These are phyloP conservation scores for Prunus mume DNA, from an alignment of 306 rosid genomes.

Conservation along the genomic window DNA sequence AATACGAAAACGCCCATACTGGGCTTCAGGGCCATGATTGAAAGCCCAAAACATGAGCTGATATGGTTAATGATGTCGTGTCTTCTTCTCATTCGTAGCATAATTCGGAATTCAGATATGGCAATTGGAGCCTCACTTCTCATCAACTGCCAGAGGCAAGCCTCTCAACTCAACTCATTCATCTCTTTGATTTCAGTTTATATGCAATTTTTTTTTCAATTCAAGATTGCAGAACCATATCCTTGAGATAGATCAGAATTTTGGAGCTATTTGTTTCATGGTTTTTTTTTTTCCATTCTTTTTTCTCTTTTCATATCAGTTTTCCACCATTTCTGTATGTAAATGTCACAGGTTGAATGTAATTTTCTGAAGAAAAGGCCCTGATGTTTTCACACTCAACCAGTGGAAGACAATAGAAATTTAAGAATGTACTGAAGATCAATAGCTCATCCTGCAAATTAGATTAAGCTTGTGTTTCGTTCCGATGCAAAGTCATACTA, in stretches of 20 bases:
- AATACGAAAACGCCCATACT: neutral
- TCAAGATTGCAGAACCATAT: neutral
- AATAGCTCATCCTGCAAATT: no score
- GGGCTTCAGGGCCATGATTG: neutral
- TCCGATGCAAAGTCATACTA: constrained; percentile 32
- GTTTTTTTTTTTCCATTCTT: no score
- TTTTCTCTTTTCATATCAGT: neutral
- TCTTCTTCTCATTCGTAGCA: constrained; percentile 14
- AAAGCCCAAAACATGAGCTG: neutral
- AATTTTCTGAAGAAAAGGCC: neutral
- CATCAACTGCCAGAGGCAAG: constrained; percentile 7
- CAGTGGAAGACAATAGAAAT: no score
- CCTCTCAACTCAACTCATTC: neutral
- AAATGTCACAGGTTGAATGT: no score
- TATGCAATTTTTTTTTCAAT: no score
- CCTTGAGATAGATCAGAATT: no score
- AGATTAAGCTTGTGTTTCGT: neutral
- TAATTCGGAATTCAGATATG: constrained; percentile 17
- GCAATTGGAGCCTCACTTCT: neutral
- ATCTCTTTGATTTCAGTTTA: neutral
- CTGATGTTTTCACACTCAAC: neutral
- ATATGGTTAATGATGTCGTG: constrained; percentile 29
- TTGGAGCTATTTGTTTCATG: neutral
- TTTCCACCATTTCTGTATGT: no score
- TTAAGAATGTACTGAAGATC: no score